Evolutionary conservation across 2,329 filamentous ascomycete species (phyloP), one percentile per base, ranked within the genome.

Genomic region (Colletotrichum neosansevieriae): DNA sequence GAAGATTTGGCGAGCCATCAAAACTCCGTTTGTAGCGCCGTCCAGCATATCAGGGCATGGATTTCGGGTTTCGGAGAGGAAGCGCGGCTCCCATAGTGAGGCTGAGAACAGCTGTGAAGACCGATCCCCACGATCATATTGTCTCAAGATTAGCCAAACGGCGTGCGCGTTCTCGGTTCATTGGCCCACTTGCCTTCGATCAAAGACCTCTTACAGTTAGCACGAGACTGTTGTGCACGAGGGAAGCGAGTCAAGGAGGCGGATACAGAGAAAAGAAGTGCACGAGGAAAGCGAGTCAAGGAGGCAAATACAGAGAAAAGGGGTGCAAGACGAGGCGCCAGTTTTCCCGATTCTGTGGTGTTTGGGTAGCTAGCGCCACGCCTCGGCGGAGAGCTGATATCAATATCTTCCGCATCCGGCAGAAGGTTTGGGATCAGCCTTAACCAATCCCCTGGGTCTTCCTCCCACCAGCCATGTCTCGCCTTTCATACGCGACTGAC

Each of bases 391-490:
- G 12, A 53, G 58, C 49, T 51, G 32, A 53, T 44, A 19, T 51
- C 21, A 36, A 29, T 21, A 11, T 61, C 24, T 40, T 21, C 58
- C 49, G 47, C 38, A 53, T 61, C 15, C 58, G 58, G 58, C 47
- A n/a, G 15, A 61, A 34, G 38, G 32, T 53, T 61, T 13, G 49
- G 7, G 36, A 53, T 53, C 58, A 61, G 45, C 47, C 58, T 24
- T 32, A 17, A 61, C 38, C 49, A 17, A 34, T 7, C 15, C 38
- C 17, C 58, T 49, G 58, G 58, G 21, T n/a, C 36, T 51, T 36
- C 11, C 34, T 32, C n/a, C 21, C 21, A n/a, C 21, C n/a, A 29
- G 24, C 24, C 24, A 24, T 50, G 58, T 45, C 38, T 32, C 32
- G 12, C 29, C 2, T n/a, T 7, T 29, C 15, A 34, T 12, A 36